A percentile compares a stretch with the other conserved stretches of the same genome.
phyloP scores from a whole-genome alignment of 352 stramenopile species.

The Globisporangium recalcitrans region DNA sequence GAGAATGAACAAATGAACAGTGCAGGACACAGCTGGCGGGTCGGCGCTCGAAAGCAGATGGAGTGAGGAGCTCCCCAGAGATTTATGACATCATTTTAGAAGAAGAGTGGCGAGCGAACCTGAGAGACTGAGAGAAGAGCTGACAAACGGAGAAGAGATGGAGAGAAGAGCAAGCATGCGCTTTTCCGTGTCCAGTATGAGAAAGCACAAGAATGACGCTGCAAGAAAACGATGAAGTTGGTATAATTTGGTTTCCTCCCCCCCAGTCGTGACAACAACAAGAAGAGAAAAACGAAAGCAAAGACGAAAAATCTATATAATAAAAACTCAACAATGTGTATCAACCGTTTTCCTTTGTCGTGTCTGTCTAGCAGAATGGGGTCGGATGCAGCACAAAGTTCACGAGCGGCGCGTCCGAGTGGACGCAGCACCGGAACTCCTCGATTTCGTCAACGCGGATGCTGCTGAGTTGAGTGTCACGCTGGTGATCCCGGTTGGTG shows the following conservation, averaged over 20 bases:
- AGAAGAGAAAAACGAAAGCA: not conserved
- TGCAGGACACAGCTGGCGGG: no score
- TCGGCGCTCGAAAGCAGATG: not conserved
- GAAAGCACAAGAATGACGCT: not conserved
- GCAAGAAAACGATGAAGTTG: not conserved
- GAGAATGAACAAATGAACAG: not conserved
- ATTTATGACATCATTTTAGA: conserved; percentile 8
- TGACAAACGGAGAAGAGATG: not conserved
- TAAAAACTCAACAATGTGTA: conserved; percentile 8
- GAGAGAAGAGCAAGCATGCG: not conserved
- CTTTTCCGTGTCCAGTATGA: not conserved
- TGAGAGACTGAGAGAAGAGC: no score
- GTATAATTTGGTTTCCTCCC: not conserved
- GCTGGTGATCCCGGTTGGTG: not conserved
- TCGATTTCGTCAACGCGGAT: conserved; percentile 13
- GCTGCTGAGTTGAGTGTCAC: not conserved
- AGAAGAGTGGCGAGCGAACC: not conserved
- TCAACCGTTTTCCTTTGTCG: not conserved
- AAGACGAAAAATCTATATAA: conserved; percentile 4
- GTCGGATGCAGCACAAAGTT: conserved; percentile 9
- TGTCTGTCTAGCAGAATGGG: not conserved
- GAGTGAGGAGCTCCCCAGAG: not conserved
- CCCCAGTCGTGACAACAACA: not conserved
- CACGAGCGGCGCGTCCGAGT: conserved; percentile 27
- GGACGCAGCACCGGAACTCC: conserved; percentile 28